Evolutionary conservation across 352 stramenopile species (phyloP).

Genomic region (Phytophthora vignae): DNA sequence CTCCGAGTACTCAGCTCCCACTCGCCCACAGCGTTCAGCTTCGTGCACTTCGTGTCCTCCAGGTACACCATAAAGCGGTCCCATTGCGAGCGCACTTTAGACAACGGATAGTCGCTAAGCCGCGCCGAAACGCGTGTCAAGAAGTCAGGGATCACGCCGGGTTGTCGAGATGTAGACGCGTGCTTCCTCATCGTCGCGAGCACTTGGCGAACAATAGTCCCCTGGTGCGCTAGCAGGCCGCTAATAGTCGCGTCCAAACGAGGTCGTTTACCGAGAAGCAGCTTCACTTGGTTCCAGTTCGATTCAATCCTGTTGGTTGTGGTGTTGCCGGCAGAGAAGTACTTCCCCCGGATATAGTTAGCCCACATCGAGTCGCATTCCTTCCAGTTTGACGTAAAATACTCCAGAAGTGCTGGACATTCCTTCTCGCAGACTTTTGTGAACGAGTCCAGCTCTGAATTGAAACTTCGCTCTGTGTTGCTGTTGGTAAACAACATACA

Average conservation of each 20-base stretch:
- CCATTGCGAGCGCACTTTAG: background rate
- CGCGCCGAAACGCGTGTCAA: background rate
- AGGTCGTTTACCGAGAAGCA: conserved; percentile 11
- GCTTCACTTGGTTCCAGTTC: conserved; percentile 37
- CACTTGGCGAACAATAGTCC: conserved; percentile 3
- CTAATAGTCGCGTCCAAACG: conserved; percentile 14
- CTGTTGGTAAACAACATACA: conserved; percentile 7
- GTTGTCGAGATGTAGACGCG: background rate
- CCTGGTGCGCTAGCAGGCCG: conserved; percentile 12
- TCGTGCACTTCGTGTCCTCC: background rate
- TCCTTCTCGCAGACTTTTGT: background rate
- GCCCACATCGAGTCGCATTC: conserved; percentile 26
- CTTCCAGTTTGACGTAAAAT: conserved; percentile 23
- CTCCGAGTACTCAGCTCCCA: background rate
- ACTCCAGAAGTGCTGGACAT: conserved; percentile 4
- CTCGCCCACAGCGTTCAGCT: background rate
- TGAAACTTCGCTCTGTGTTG: background rate
- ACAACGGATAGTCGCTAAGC: background rate
- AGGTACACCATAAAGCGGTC: conserved; percentile 2
- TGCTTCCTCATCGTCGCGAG: conserved; percentile 8
- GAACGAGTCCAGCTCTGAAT: background rate
- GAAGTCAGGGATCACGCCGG: conserved; percentile 7
- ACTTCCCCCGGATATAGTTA: conserved; percentile 11
- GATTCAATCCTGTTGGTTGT: conserved; percentile 35
- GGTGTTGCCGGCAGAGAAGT: conserved; percentile 27